These are phyloP conservation scores for Boletus tomentosulus DNA, from an alignment of 768 basidiomycete species.

Conservation along the genomic window DNA sequence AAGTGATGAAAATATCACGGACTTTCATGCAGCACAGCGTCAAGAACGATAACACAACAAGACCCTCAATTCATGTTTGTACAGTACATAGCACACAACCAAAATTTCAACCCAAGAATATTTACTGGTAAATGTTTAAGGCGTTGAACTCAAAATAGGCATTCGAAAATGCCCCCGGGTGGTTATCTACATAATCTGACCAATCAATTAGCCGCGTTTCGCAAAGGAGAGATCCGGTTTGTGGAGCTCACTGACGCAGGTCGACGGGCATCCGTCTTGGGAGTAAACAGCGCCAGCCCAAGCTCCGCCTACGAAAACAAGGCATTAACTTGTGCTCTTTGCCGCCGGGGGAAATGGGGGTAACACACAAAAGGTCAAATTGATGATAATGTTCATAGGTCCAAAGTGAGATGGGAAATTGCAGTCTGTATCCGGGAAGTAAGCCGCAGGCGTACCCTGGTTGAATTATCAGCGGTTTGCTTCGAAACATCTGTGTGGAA, in stretches of 20 bases:
- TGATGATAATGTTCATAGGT: slow-evolving; percentile 20
- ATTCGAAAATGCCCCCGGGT: slow-evolving; percentile 18
- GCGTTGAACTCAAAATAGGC: slow-evolving; percentile 23
- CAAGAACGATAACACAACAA: not conserved
- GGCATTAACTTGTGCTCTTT: not conserved
- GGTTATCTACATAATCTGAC: slow-evolving; percentile 42
- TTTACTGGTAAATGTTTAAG: slow-evolving; percentile 16
- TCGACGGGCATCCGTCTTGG: slow-evolving; percentile 21
- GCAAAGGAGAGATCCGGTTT: not conserved
- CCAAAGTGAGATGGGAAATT: slow-evolving; percentile 15
- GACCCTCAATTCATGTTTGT: too few relatives aligned
- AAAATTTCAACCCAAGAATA: not conserved
- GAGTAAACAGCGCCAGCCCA: slow-evolving; percentile 24
- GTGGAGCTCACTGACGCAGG: slow-evolving; percentile 22
- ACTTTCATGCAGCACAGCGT: not conserved
- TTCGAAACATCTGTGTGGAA: not conserved
- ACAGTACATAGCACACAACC: not conserved
- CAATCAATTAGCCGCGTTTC: slow-evolving; percentile 34
- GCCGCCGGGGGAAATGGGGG: not conserved
- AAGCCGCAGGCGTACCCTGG: slow-evolving; percentile 16
- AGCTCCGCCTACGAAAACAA: slow-evolving; percentile 21
- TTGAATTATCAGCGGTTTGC: not conserved
- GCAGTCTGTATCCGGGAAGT: slow-evolving; percentile 10
- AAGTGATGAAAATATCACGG: too few relatives aligned
- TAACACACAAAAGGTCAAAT: slow-evolving; percentile 19